phyloP scores from a whole-genome alignment of 2,329 filamentous ascomycete species.

The Aureobasidium namibiae region DNA sequence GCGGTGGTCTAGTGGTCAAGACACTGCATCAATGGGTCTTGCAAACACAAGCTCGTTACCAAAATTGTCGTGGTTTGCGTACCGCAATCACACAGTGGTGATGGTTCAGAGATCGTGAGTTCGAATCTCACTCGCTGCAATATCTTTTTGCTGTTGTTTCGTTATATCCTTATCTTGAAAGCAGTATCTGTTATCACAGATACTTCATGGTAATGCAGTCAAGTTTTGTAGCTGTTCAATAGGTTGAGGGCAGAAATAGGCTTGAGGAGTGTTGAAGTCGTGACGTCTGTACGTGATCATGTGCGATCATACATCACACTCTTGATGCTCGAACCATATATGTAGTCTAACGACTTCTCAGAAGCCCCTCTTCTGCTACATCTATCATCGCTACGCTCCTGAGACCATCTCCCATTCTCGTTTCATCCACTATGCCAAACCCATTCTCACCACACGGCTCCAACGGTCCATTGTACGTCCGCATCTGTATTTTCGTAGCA shows the following conservation, averaged over 20 bases:
- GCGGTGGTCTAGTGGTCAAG: not conserved
- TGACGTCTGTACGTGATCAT: not conserved
- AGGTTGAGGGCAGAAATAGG: not conserved
- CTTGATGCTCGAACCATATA: not conserved
- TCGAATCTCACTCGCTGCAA: not conserved
- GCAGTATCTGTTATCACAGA: too few relatives aligned
- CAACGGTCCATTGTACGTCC: not conserved
- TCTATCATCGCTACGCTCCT: not conserved
- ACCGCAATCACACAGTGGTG: not conserved
- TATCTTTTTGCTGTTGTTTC: not conserved
- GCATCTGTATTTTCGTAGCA: not conserved
- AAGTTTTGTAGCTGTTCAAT: too few relatives aligned
- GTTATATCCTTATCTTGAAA: not conserved
- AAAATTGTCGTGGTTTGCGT: too few relatives aligned
- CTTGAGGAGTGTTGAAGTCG: not conserved
- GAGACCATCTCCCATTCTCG: not conserved
- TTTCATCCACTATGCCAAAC: not conserved
- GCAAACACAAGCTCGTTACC: not conserved
- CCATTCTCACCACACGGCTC: not conserved
- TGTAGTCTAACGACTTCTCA: too few relatives aligned
- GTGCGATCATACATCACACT: not conserved
- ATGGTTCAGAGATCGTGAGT: slow-evolving; percentile 1
- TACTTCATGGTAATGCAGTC: too few relatives aligned
- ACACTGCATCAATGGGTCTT: not conserved
- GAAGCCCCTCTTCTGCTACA: too few relatives aligned